Evolutionary conservation across 2,329 filamentous ascomycete species (phyloP).

Genomic region (Aspergillus jensenii): DNA sequence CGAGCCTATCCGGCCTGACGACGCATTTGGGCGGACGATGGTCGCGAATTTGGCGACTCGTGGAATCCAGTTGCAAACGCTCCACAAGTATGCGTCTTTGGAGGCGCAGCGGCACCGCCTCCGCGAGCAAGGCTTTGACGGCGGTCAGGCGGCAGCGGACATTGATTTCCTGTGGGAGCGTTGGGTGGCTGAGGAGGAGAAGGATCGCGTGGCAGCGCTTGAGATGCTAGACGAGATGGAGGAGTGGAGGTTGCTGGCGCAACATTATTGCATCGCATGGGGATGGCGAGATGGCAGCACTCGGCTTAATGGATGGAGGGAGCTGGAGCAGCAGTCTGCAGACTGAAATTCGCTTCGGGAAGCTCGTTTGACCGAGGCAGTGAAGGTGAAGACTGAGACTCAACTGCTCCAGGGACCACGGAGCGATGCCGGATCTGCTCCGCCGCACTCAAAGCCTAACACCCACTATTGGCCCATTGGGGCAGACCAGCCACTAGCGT

Average conservation of each 20-base stretch:
- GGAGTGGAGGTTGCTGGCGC: constrained; percentile 83
- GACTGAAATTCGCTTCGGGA: neutral
- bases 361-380: neutral
- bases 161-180: constrained; percentile 71
- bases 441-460: neutral
- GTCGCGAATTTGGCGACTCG: constrained; percentile 80
- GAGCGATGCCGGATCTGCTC: neutral
- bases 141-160: constrained; percentile 57
- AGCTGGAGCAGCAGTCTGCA: constrained; percentile 28
- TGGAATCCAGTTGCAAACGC: constrained; percentile 79
- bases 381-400: neutral
- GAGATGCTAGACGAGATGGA: constrained; percentile 95
- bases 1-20: constrained; percentile 80
- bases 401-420: neutral
- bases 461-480: constrained; percentile 8
- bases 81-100: constrained; percentile 69
- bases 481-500: neutral
- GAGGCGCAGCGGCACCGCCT: constrained; percentile 69
- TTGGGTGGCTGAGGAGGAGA: constrained; percentile 72
- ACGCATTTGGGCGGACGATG: constrained; percentile 91
- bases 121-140: constrained; percentile 63
- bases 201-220: constrained; percentile 72
- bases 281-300: constrained; percentile 61
- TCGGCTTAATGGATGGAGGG: constrained; percentile 39
- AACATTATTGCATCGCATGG: constrained; percentile 90